Evolutionary conservation across 352 stramenopile species (phyloP), one percentile per base, ranked within the genome.

Genomic region (Globisporangium echinulatum): DNA sequence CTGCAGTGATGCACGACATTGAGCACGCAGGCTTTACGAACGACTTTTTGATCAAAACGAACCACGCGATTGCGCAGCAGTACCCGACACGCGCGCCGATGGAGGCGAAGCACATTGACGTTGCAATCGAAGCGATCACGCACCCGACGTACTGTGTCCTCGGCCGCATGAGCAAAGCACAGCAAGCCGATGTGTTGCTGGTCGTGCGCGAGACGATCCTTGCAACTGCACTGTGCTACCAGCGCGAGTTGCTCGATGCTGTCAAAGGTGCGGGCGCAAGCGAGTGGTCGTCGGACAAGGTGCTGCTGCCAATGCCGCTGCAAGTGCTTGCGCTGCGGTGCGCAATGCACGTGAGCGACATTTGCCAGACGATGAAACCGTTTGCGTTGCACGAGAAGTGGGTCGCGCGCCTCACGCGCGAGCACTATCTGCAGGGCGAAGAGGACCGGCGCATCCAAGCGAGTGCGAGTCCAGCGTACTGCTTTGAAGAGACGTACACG

Each of bases 281-380:
- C n/a, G 71, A 83, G 52, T 88, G 75, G 75, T 66, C 71, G 17
- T 57, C 63, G 48, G 43, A 69, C 7, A 59, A 82, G 58, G 49
- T 59, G 15, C 51, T 80, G 15, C 53, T 90, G 15, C 67, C 77
- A 0, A 62, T 85, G 55, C 62, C 63, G 37, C 66, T 88, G 46
- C 79, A 90, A 54, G 61, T 81, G 6, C 62, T 80, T 11, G 72
- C 70, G 39, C 56, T 90, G 44, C 77, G 81, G 13, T 82, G 77
- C 47, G 77, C 77, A n/a, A 83, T 91, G 75, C 83, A 93, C 56
- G 81, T 88, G 58, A 88, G 81, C 58, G 83, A 93, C 59, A 87
- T 93, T 47, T 85, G 79, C 52, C 83, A 93, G 67, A 91, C 81
- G 19, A 90, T 87, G 75, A 93, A 93, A 69, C 81, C 83, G 47